These are phyloP conservation scores for Saccharomycopsis fibuligera DNA, from an alignment of 805 yeast genomes.

Conservation along the genomic window DNA sequence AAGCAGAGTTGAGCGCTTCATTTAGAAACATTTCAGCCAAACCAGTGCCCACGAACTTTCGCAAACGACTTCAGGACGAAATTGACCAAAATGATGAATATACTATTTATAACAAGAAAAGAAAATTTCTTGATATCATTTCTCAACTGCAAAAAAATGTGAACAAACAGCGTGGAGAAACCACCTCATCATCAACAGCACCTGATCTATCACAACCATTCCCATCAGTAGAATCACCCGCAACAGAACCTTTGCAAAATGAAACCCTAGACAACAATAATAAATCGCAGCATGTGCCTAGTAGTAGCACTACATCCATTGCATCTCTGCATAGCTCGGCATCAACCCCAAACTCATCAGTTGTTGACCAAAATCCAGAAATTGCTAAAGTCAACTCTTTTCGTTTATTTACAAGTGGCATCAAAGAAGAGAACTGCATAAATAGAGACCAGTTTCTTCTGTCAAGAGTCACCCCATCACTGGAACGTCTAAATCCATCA, in stretches of 20 bases:
- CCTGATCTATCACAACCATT: too few relatives aligned
- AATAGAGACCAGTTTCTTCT: conserved; percentile 1
- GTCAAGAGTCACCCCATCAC: neutral
- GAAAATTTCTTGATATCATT: conserved; percentile 1
- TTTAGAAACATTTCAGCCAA: too few relatives aligned
- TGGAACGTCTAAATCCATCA: neutral
- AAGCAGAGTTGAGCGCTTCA: neutral
- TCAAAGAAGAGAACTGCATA: conserved; percentile 6
- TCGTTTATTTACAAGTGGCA: neutral
- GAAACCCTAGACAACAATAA: too few relatives aligned
- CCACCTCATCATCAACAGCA: too few relatives aligned
- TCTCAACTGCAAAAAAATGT: neutral
- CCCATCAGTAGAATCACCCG: too few relatives aligned
- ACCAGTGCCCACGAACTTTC: too few relatives aligned
- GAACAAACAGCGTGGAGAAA: neutral
- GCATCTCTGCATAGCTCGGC: neutral
- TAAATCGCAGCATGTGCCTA: too few relatives aligned
- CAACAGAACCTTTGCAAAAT: too few relatives aligned
- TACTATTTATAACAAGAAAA: conserved; percentile 11
- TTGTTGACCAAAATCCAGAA: neutral
- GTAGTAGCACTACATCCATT: too few relatives aligned
- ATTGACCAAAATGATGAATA: conserved; percentile 4
- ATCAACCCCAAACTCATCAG: conserved; percentile 2
- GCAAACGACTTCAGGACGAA: neutral
- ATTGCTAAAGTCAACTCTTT: neutral